Evolutionary conservation across 2,329 filamentous ascomycete genomes (phyloP).

Genomic region (Penicillium fuscoglaucum): DNA sequence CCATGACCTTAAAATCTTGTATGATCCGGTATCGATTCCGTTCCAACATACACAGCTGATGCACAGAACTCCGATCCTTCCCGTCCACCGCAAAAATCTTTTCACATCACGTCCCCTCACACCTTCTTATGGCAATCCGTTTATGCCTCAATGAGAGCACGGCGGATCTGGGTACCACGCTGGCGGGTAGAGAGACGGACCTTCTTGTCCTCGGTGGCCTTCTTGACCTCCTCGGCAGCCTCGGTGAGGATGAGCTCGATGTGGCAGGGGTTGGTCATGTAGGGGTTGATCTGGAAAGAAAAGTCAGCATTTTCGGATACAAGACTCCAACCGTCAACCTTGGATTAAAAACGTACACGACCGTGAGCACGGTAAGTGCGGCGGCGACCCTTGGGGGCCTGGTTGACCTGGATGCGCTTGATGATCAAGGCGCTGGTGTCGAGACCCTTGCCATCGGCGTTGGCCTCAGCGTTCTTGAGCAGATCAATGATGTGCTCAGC

Average conservation of each 20-base stretch:
- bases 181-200: slow-evolving; percentile 84
- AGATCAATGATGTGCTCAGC: slow-evolving; percentile 97
- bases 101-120: slow-evolving; percentile 30
- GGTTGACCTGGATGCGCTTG: slow-evolving; percentile 99
- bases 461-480: slow-evolving; percentile 96
- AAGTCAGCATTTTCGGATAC: not conserved
- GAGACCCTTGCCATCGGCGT: slow-evolving; percentile 94
- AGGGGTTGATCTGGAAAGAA: slow-evolving; percentile 86
- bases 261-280: slow-evolving; percentile 99
- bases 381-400: slow-evolving; percentile 98
- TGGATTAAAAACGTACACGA: slow-evolving; percentile 71
- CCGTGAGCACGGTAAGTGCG: slow-evolving; percentile 99
- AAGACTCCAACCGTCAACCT: not conserved
- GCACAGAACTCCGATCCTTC: slow-evolving; percentile 41
- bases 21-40: slow-evolving; percentile 32
- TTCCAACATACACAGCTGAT: slow-evolving; percentile 29
- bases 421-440: slow-evolving; percentile 96
- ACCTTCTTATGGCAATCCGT: slow-evolving; percentile 32
- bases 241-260: slow-evolving; percentile 99
- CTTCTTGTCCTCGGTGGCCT: slow-evolving; percentile 67
- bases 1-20: slow-evolving; percentile 31
- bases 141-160: slow-evolving; percentile 61
- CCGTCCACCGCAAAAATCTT: slow-evolving; percentile 31
- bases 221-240: slow-evolving; percentile 92
- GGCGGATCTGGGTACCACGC: slow-evolving; percentile 69